phyloP scores from a whole-genome alignment of 441 rosid species.

The Gossypium davidsonii region DNA sequence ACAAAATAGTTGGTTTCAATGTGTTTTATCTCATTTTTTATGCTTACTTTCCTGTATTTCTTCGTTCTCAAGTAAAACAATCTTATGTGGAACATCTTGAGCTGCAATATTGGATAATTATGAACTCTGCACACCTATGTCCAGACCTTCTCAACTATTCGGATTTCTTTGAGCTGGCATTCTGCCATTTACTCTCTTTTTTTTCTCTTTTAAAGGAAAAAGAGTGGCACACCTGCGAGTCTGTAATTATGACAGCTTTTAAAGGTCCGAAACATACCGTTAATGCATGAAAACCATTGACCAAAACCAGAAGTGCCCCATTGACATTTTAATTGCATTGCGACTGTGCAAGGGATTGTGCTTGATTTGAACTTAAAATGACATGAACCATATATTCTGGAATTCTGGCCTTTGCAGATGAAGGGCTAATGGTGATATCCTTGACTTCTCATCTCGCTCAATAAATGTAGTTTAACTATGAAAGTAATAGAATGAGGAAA shows the following conservation, averaged over 20 bases:
- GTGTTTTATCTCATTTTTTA: not conserved
- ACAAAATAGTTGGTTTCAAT: not conserved
- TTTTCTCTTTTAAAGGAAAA: not conserved
- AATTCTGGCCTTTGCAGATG: conserved; percentile 1
- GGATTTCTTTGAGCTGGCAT: not conserved
- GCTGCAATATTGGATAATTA: not conserved
- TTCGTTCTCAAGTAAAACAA: not conserved
- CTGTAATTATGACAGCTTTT: not conserved
- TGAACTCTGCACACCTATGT: not conserved
- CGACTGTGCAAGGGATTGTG: not conserved
- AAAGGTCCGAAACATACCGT: not conserved
- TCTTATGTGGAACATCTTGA: not conserved
- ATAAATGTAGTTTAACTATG: not conserved
- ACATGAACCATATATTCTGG: not conserved
- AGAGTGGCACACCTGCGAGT: not conserved
- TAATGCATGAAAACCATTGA: not conserved
- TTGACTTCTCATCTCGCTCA: not conserved
- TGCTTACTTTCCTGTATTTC: not conserved
- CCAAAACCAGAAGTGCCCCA: not conserved
- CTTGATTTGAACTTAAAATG: not conserved
- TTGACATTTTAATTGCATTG: not conserved
- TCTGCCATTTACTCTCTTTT: not conserved
- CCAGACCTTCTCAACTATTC: not conserved
- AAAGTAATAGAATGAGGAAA: conserved; percentile 1
- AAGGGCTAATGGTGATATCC: not conserved